phyloP scores from a whole-genome alignment of 148 eudicot species.

The Nyssa sinensis region DNA sequence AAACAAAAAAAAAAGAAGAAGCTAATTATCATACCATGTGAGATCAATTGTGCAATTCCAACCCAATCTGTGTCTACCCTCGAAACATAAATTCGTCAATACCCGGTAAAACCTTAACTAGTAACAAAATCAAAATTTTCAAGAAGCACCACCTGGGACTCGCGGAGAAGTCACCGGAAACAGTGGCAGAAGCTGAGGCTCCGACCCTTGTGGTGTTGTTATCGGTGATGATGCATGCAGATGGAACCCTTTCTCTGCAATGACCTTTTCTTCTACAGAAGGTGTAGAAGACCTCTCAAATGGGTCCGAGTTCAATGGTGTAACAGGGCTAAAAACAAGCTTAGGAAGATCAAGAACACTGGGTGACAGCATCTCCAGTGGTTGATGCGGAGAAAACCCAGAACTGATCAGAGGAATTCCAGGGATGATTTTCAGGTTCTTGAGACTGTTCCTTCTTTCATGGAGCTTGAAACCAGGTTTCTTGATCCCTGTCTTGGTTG shows the following conservation, averaged over 20 bases:
- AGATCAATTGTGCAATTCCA: background rate
- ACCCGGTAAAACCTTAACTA: too few species aligned
- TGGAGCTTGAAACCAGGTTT: conserved; percentile 69
- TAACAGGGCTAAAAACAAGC: conserved; percentile 73
- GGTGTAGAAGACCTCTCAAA: conserved; percentile 48
- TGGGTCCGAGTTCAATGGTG: conserved; percentile 53
- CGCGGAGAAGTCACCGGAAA: conserved; percentile 76
- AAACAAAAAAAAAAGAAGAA: background rate
- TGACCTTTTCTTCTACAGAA: conserved; percentile 53
- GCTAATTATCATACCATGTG: background rate
- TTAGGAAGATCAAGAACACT: conserved; percentile 73
- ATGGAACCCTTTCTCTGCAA: conserved; percentile 72
- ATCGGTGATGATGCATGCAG: conserved; percentile 70
- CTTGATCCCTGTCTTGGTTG: conserved; percentile 38
- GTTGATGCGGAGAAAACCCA: conserved; percentile 37
- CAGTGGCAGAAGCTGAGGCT: conserved; percentile 62
- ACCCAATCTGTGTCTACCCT: too few species aligned
- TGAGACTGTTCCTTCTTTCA: conserved; percentile 67
- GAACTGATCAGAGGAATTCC: conserved; percentile 18
- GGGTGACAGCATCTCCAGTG: conserved; percentile 70
- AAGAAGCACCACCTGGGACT: conserved; percentile 30
- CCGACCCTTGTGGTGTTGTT: conserved; percentile 32
- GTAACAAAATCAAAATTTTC: too few species aligned
- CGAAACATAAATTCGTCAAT: too few species aligned
- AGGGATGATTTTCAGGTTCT: conserved; percentile 57